These are phyloP conservation scores for Fraxinus ornus DNA, from an alignment of 305 asterid species.

Conservation along the genomic window DNA sequence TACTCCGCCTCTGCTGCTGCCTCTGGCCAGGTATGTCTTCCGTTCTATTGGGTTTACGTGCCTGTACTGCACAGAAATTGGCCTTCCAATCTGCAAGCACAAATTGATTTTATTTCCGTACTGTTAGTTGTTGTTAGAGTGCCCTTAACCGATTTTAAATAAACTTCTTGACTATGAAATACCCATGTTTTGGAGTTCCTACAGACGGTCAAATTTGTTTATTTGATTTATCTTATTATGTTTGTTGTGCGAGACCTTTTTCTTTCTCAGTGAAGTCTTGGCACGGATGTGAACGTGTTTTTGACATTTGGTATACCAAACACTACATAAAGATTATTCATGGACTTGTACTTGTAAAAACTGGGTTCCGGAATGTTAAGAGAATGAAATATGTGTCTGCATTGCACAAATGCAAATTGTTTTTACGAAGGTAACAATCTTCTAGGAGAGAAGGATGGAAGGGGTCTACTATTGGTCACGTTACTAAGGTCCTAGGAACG, in stretches of 20 bases:
- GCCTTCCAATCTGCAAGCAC: not conserved
- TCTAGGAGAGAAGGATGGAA: not conserved
- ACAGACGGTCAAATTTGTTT: not conserved
- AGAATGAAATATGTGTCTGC: not conserved
- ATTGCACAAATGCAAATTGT: not conserved
- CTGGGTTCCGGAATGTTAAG: not conserved
- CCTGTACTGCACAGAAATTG: not conserved
- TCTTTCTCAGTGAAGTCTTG: not conserved
- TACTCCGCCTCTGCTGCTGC: slow-evolving; percentile 48
- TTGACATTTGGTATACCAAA: not conserved
- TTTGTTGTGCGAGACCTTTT: not conserved
- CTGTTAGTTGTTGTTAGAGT: not conserved
- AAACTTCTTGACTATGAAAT: not conserved
- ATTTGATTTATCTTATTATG: not conserved
- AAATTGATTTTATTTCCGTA: not conserved
- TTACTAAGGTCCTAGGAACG: too few species aligned
- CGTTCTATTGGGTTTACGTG: not conserved
- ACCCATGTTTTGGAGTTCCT: not conserved
- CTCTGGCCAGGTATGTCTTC: slow-evolving; percentile 38
- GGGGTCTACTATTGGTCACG: not conserved
- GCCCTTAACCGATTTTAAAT: not conserved
- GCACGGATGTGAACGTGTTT: not conserved
- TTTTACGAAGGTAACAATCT: not conserved
- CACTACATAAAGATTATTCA: not conserved
- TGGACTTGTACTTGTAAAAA: not conserved